These are phyloP conservation scores for Saccharomyces paradoxus DNA, from an alignment of 805 yeast genomes.

Conservation along the genomic window DNA sequence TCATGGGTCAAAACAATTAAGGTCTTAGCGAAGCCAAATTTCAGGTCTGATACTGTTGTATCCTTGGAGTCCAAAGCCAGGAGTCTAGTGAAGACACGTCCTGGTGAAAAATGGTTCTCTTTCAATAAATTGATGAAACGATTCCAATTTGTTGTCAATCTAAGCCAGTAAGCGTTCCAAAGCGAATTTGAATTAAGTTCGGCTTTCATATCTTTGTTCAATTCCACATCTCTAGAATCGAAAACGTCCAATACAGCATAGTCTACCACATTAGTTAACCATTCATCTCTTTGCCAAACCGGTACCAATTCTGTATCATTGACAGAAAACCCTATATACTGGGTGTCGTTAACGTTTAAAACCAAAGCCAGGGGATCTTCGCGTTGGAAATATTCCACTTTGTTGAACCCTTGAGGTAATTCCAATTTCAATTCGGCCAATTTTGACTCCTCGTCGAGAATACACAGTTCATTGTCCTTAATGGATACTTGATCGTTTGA, in stretches of 20 bases:
- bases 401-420: slow-evolving; percentile 11
- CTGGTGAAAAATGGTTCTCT: slow-evolving; percentile 16
- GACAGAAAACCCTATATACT: slow-evolving; percentile 9
- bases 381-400: slow-evolving; percentile 10
- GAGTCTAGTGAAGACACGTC: slow-evolving; percentile 13
- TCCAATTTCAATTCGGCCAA: slow-evolving; percentile 9
- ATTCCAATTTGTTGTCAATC: slow-evolving; percentile 19
- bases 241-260: slow-evolving; percentile 19
- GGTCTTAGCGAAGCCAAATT: slow-evolving; percentile 41
- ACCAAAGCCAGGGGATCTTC: neutral
- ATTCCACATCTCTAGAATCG: slow-evolving; percentile 16
- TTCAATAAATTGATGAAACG: slow-evolving; percentile 13
- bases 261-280: slow-evolving; percentile 33
- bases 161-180: slow-evolving; percentile 23
- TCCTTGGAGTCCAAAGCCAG: slow-evolving; percentile 10
- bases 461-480: slow-evolving; percentile 6
- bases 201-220: slow-evolving; percentile 12
- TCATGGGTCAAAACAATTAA: slow-evolving; percentile 35
- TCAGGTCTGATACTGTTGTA: slow-evolving; percentile 14
- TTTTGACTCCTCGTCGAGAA: slow-evolving; percentile 15
- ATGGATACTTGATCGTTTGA: slow-evolving; percentile 10
- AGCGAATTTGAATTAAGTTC: neutral
- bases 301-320: slow-evolving; percentile 16
- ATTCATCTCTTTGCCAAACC: slow-evolving; percentile 40
- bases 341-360: slow-evolving; percentile 5